These are phyloP conservation scores for Grammothele lineata DNA, from an alignment of 768 basidiomycete genomes.

Conservation along the genomic window DNA sequence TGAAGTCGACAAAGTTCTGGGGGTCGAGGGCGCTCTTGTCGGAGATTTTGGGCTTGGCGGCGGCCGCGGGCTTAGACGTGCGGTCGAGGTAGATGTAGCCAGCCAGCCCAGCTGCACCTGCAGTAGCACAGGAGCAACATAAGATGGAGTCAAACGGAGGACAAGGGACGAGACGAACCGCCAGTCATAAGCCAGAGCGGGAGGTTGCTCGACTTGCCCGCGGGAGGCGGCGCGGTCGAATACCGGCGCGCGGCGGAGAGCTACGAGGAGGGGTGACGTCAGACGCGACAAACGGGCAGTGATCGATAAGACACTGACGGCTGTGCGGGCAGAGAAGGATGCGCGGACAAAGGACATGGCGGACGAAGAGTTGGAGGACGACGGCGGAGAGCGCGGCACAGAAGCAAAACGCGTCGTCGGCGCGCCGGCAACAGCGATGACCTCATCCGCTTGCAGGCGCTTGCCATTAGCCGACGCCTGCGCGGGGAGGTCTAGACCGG, in stretches of 20 bases:
- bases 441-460: too few relatives aligned
- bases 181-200: constrained; percentile 46
- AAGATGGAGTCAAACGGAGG: not conserved
- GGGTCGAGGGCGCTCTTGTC: constrained; percentile 72
- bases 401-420: not conserved
- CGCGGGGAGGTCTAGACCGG: too few relatives aligned
- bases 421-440: constrained; percentile 2
- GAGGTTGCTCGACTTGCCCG: constrained; percentile 42
- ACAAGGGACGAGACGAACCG: constrained; percentile 31
- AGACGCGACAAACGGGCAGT: not conserved
- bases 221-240: constrained; percentile 39
- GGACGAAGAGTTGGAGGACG: not conserved
- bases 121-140: constrained; percentile 11
- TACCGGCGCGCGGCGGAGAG: constrained; percentile 37
- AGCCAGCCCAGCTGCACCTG: constrained; percentile 33
- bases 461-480: not conserved
- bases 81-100: constrained; percentile 48
- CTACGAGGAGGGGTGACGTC: not conserved
- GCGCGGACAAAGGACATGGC: constrained; percentile 23
- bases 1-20: constrained; percentile 73
- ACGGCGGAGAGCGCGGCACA: too few relatives aligned
- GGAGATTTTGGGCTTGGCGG: constrained; percentile 27
- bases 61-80: constrained; percentile 11
- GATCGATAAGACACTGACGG: not conserved
- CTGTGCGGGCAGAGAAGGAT: constrained; percentile 13